Evolutionary conservation across 805 yeast species (phyloP).

Genomic region (Ogataea pilisensis): DNA sequence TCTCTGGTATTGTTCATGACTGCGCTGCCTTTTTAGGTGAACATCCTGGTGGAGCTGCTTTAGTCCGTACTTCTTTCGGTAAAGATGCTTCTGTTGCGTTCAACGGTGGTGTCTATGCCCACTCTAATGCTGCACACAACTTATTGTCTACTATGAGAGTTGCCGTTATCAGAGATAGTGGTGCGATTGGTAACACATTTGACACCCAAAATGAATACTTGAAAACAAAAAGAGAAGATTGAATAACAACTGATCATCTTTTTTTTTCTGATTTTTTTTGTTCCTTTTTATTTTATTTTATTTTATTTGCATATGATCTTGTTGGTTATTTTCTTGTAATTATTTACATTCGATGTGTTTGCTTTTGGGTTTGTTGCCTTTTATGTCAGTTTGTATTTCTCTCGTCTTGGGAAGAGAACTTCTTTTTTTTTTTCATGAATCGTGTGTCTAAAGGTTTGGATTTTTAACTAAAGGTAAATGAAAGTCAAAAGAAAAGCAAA

Average conservation of each 20-base stretch:
- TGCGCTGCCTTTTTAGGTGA: conserved; percentile 63
- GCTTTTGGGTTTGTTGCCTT: no score
- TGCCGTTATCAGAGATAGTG: conserved; percentile 68
- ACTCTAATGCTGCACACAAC: conserved; percentile 83
- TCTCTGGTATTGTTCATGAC: conserved; percentile 78
- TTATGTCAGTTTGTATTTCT: no score
- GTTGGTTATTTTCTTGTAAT: no score
- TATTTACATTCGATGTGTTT: no score
- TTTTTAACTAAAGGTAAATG: no score
- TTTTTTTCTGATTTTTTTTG: not conserved
- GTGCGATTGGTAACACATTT: conserved; percentile 53
- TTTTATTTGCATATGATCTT: no score
- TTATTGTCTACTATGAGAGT: conserved; percentile 78
- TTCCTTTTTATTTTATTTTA: not conserved
- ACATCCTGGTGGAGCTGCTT: conserved; percentile 83
- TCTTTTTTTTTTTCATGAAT: no score
- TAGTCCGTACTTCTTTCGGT: conserved; percentile 66
- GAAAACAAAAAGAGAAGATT: conserved; percentile 16
- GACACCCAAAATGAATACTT: conserved; percentile 38
- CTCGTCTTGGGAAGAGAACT: no score
- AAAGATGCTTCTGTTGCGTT: conserved; percentile 82
- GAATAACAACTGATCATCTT: not conserved
- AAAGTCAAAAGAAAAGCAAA: no score
- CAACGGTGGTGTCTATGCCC: conserved; percentile 83
- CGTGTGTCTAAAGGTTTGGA: no score